Conservation (phyloP, 176 grass and related monocot genomes). For the Saccharum officinarum region DNA sequence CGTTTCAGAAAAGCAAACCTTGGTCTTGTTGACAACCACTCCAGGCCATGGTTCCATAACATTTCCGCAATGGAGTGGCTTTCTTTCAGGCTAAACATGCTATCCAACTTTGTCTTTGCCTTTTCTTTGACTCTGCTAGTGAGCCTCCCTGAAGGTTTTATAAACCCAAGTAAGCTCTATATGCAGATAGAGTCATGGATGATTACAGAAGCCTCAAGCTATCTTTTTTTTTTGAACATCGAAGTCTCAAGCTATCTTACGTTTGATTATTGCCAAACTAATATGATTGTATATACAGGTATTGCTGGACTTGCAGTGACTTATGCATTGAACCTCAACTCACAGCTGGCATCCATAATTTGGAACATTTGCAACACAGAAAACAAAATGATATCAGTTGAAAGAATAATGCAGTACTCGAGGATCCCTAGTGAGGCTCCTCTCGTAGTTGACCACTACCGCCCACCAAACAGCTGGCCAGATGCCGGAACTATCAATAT, state of each 20-base stretch:
- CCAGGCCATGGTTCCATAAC: constrained; percentile 91
- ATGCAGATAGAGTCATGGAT: constrained; percentile 28
- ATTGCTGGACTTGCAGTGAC: constrained; percentile 96
- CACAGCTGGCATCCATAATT: constrained; percentile 73
- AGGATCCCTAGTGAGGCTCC: constrained; percentile 85
- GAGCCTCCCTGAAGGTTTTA: constrained; percentile 95
- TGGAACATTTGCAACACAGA: constrained; percentile 96
- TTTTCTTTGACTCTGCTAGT: constrained; percentile 87
- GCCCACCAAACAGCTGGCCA: constrained; percentile 72
- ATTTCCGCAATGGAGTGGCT: constrained; percentile 87
- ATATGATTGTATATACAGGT: constrained; percentile 52
- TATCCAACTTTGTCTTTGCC: constrained; percentile 92
- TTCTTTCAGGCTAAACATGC: constrained; percentile 85
- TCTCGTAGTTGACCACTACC: constrained; percentile 63
- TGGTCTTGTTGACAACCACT: constrained; percentile 68
- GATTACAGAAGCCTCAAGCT: constrained; percentile 12
- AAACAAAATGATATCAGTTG: constrained; percentile 99
- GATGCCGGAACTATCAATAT: constrained; percentile 75
- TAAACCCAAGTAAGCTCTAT: constrained; percentile 89
- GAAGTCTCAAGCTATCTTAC: background rate
- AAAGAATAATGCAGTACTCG: constrained; percentile 96
- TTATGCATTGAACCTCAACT: constrained; percentile 92
- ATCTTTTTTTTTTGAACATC: background rate
- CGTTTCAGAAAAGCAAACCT: constrained; percentile 88
- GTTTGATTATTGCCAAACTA: background rate